Evolutionary conservation across 495 filamentous ascomycete genomes (phyloP), one percentile per base, ranked within the genome.

Genomic region (Achaetomiella virescens): DNA sequence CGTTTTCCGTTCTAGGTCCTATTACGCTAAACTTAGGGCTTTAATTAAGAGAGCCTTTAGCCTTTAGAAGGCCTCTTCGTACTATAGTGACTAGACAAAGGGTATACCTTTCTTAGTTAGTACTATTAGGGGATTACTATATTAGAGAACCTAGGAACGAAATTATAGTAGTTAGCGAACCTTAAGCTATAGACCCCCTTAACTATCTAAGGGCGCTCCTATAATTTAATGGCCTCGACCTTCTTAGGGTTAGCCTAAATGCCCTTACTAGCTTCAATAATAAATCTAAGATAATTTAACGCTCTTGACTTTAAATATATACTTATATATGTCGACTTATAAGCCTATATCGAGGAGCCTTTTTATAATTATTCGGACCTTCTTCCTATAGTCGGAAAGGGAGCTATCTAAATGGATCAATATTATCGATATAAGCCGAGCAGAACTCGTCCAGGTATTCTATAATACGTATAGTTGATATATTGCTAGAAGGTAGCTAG

Each of bases 391-490:
- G 33, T 55, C 44, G 4, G 44, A 11, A 0, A 36, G 45, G 17
- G 45, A 51, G 25, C 48, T 20, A 6, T 31, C 6, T 2, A 25
- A 50, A 27, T 57, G 51, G n/a, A 57, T 51, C 0, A 57, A 37
- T 37, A 17, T 57, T 46, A 27, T 57, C 46, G 2, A 57, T 22
- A 15, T 57, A 57, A 4, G 40, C 46, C 9, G 14, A n/a, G 14
- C 25, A 43, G 35, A 17, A 68, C 66, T 1, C 59, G 46, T 75
- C 60, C 0, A 75, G 42, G 24, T 52, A 60, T 1, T 57, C 59
- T 1, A 20, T n/a, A 0, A 74, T n/a, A n/a, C 3, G 49, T 55
- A 37, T 66, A 18, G 46, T 75, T 72, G 17, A 72, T 71, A 29
- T 54, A 68, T 0, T 9, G 27, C 9, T 75, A 55, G 36, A 65